Evolutionary conservation across 2,329 filamentous ascomycete species (phyloP).

Genomic region (Metarhizium brunneum): DNA sequence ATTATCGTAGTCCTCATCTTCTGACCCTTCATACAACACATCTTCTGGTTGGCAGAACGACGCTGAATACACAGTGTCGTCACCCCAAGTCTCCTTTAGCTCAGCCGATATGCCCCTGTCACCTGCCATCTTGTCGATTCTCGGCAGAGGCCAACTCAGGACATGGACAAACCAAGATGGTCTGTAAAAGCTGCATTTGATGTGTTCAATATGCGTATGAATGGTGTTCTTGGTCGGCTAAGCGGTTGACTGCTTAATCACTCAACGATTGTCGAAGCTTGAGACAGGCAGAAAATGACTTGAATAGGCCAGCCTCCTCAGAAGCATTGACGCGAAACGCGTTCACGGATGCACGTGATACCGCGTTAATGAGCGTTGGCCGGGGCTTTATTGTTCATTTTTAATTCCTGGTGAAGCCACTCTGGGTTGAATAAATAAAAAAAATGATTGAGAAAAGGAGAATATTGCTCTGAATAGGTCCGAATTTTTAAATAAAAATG

Average conservation of each 20-base stretch:
- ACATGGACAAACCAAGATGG: not conserved
- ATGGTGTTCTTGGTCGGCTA: not conserved
- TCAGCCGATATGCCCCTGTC: not conserved
- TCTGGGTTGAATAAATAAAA: not conserved
- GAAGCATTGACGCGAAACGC: slow-evolving; percentile 14
- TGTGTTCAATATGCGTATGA: not conserved
- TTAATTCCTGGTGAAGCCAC: not conserved
- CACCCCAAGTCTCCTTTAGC: slow-evolving; percentile 11
- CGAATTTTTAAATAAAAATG: too few relatives aligned
- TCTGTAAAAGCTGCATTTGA: not conserved
- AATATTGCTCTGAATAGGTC: too few relatives aligned
- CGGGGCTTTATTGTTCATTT: not conserved
- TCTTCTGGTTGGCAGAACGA: slow-evolving; percentile 32
- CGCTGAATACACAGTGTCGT: slow-evolving; percentile 37
- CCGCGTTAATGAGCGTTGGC: slow-evolving; percentile 19
- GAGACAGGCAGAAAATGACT: not conserved
- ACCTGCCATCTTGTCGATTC: not conserved
- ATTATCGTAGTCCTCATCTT: slow-evolving; percentile 43
- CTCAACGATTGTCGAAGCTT: not conserved
- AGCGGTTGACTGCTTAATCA: not conserved
- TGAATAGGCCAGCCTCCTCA: not conserved
- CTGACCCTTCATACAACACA: slow-evolving; percentile 45
- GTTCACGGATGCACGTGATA: slow-evolving; percentile 26
- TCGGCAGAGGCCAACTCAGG: not conserved
- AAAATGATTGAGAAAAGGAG: too few relatives aligned